Base-by-base conservation (phyloP, 139 green algal species). In the Chlorella sp. region DNA sequence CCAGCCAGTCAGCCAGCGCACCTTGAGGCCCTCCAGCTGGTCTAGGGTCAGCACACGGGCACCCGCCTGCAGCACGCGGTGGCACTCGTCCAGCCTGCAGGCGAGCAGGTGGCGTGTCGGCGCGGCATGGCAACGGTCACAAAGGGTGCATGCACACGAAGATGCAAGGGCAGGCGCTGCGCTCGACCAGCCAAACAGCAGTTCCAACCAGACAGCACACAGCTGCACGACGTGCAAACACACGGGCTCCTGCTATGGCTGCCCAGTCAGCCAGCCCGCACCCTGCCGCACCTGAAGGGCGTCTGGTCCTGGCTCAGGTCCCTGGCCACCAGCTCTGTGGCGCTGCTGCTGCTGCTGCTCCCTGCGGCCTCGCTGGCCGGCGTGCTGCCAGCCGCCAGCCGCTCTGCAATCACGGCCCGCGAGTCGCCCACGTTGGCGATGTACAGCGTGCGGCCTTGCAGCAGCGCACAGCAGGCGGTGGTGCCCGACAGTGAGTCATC, bases 381-480 rank as follows among this genome's bases (percentile, higher is more conserved):
- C 13, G 18, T 60, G 51, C 51, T 60, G 51, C 51, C 51, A 60
- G 2, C 51, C 32, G 74, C 17, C 6, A 11, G 12, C 11, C 13
- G 30, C 34, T 60, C n/a, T 34, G 92, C 94, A 34, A 97, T 72
- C 30, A 98, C 94, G 28, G 94, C 94, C 20, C 97, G 90, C 20
- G 93, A 97, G 88, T 99, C 97, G 3, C 96, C 97, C 36, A 99
- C 97, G 85, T 99, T 99, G 20, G 93, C 94, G 0, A 97, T 91
- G 68, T 94, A 94, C 44, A 98, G 72, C 11, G 63, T 93, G 41
- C 88, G 32, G 90, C 93, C 26, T 90, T 73, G 23, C 36, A 99
- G 34, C 13, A 98, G 82, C 21, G 93, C 81, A 0, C 88, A 81
- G 65, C 98, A 94, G 69, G 93, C 96, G 44, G 97, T 99, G 15